phyloP scores from a whole-genome alignment of 2,329 filamentous ascomycete species.

The Fusarium begoniae region DNA sequence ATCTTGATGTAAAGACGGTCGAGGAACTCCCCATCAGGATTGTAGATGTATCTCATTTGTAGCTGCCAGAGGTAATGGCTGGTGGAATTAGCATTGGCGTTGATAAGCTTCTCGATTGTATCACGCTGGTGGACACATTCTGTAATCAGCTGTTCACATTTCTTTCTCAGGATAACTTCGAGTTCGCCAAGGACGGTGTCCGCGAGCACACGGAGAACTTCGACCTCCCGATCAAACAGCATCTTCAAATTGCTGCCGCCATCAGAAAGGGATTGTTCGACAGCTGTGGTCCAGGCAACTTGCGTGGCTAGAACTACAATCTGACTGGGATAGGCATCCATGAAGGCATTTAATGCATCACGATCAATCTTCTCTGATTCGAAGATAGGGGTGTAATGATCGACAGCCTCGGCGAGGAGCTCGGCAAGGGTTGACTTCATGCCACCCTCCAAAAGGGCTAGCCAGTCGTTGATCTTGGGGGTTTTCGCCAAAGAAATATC shows the following conservation, averaged over 20 bases:
- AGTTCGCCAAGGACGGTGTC: constrained; percentile 90
- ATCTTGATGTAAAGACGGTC: constrained; percentile 91
- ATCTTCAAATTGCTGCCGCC: constrained; percentile 75
- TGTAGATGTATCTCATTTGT: constrained; percentile 96
- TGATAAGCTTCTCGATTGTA: constrained; percentile 85
- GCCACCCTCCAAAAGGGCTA: constrained; percentile 88
- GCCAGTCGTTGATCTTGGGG: constrained; percentile 98
- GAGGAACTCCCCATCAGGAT: constrained; percentile 79
- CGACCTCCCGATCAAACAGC: constrained; percentile 84
- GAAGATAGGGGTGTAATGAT: constrained; percentile 83
- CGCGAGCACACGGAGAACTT: constrained; percentile 85
- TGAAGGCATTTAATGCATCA: constrained; percentile 78
- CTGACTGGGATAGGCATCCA: constrained; percentile 87
- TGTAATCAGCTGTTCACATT: constrained; percentile 98
- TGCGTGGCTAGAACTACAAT: constrained; percentile 96
- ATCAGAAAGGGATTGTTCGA: constrained; percentile 78
- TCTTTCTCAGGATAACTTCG: constrained; percentile 87
- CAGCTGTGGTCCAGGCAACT: constrained; percentile 89
- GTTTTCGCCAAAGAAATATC: constrained; percentile 93
- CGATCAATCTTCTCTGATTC: constrained; percentile 74
- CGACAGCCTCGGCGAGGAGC: constrained; percentile 84
- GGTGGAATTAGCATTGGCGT: constrained; percentile 76
- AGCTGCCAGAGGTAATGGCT: constrained; percentile 92
- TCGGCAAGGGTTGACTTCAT: constrained; percentile 97
- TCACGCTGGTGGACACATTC: constrained; percentile 99